Base-by-base conservation (phyloP, 1,139 yeast species). In the Kodamaea sp. region DNA sequence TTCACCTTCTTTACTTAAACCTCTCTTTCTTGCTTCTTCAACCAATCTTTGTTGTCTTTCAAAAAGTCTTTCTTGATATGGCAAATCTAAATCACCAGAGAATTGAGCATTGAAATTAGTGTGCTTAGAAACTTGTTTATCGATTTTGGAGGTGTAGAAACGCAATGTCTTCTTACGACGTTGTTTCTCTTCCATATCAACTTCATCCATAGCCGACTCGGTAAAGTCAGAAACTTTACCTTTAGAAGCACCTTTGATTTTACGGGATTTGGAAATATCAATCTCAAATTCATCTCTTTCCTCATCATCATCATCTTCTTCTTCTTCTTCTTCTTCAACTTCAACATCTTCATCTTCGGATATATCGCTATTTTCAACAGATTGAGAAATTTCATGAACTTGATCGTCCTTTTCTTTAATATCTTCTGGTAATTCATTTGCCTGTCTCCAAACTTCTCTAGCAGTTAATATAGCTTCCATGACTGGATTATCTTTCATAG, bases 91-190 rank as follows among this genome's bases (percentile, higher is more conserved):
- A 58, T 92, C 98, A 49, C 97, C 98, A 32, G 84, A 75, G 49
- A 65, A 78, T 48, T 67, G 73, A 45, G 79, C 84, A 38, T 45
- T 46, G 11, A 35, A 38, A 15, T 34, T 38, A 29, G 60, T 65
- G 45, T 73, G 75, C 57, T 78, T 79, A 47, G 77, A 43, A 31
- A 76, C 79, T 37, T 86, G 85, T 63, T 86, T 90, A 60, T 89
- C 97, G 62, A 92, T 90, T 65, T 90, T 92, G 44, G 97, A 86
- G 1, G 98, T 92, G 73, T 92, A 92, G 80, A 92, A 94, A 51
- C 97, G 81, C 53, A 92, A 78, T 1, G 95, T 78, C 61, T 80
- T 82, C 69, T 85, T 87, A 55, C 95, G 82, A 32, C 81, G 79
- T 41, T 75, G 77, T 60, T 92, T 89, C 39, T 90, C 98, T 57